Base-by-base conservation (phyloP, 352 stramenopile genomes). In the Globisporangium takayamanum region DNA sequence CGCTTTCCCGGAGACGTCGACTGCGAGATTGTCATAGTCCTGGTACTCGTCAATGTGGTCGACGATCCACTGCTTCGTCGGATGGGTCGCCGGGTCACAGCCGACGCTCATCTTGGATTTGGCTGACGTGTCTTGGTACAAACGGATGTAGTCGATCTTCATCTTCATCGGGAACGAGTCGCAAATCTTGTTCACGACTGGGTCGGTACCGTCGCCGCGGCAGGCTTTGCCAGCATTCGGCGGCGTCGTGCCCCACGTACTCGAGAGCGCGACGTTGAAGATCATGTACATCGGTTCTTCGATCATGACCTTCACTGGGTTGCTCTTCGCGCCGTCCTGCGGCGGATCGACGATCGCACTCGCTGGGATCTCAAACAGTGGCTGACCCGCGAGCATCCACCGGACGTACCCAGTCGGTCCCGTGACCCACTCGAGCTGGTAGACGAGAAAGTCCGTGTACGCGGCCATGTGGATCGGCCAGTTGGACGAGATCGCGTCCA, bases 281-380 rank as follows among this genome's bases (percentile, higher is more conserved):
- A 99, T 87, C 56, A 98, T 66, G 60, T 98, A 98, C 76, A 96
- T 90, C 0, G 95, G 95, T 66, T 99, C 95, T 33, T 95, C 82
- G 28, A 97, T 81, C 78, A 99, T 98, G 59, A 88, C 87, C 69
- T 78, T 96, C 70, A 70, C 84, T 59, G 79, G 88, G 84, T 74
- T 95, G 59, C 50, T 78, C 50, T 82, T 71, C 0, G 52, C 47
- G 0, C 47, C 50, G 45, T 91, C 73, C 48, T 91, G 80, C 10
- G 78, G 76, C 0, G 69, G 66, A 41, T 72, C 75, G 10, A 58
- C 51, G 20, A 97, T 66, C 25, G 74, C 75, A 10, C 76, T 57
- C 0, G 86, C 76, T 5, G 82, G 68, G 37, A 98, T 84, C 51
- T 95, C 89, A 64, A 93, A 98, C 11, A 98, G 59, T 44, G 94